A percentile compares a stretch with the other conserved stretches of the same genome.
Conservation (phyloP, 2,329 filamentous ascomycete species). For the Rachicladosporium sp. region DNA sequence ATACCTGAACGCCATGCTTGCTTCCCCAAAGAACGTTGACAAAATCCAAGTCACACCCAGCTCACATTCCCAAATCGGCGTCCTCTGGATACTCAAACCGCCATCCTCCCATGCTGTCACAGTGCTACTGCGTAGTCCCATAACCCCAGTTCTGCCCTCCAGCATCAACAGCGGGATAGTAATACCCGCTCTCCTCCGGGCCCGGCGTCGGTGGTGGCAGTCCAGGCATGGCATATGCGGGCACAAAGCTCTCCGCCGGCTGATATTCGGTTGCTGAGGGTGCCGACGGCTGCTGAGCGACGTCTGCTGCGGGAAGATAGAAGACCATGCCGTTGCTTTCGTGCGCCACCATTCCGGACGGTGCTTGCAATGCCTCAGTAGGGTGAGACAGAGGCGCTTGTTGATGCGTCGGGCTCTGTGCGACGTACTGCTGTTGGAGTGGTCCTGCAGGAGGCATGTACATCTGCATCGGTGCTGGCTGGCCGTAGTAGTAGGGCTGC, state of each 20-base stretch:
- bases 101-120: too few species aligned
- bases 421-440: neutral
- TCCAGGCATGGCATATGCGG: constrained; percentile 21
- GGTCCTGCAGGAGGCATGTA: constrained; percentile 17
- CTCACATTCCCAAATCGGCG: too few species aligned
- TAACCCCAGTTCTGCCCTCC: too few species aligned
- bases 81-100: too few species aligned
- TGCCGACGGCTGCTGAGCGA: constrained; percentile 13
- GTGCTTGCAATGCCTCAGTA: constrained; percentile 13
- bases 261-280: constrained; percentile 14
- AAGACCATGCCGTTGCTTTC: constrained; percentile 95
- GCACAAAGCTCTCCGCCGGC: constrained; percentile 23
- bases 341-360: constrained; percentile 56
- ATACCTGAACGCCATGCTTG: too few species aligned
- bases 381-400: neutral
- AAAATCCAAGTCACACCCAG: too few species aligned
- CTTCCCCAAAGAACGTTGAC: too few species aligned
- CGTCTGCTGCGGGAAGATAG: constrained; percentile 44
- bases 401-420: constrained; percentile 16
- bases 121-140: too few species aligned
- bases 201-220: constrained; percentile 17
- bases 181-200: constrained; percentile 14
- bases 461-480: constrained; percentile 21
- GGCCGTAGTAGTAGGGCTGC: constrained; percentile 55
- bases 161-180: constrained; percentile 1